These are phyloP conservation scores for Pichia deserticola DNA, from an alignment of 805 yeast species.

Conservation along the genomic window DNA sequence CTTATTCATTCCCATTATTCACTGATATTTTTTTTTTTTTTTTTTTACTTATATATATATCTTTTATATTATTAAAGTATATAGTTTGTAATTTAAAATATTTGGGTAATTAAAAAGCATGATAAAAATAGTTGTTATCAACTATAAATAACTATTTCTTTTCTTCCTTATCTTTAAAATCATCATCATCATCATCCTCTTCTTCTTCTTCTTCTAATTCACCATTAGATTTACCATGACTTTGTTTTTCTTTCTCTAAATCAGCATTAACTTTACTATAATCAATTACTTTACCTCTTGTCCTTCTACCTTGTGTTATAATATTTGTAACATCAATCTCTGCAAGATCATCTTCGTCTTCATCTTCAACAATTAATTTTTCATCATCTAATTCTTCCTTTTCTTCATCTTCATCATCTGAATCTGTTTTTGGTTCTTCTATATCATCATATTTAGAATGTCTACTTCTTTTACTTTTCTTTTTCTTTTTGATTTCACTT, in stretches of 20 bases:
- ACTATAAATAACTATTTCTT: neutral
- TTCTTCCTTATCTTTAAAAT: slow-evolving; percentile 38
- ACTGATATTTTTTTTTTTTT: neutral
- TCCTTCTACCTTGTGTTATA: slow-evolving; percentile 79
- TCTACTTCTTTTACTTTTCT: slow-evolving; percentile 15
- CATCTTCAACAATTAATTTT: slow-evolving; percentile 50
- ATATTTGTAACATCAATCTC: slow-evolving; percentile 81
- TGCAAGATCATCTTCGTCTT: slow-evolving; percentile 68
- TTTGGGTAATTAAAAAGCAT: too few species aligned
- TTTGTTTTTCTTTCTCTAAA: slow-evolving; percentile 38
- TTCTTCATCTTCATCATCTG: slow-evolving; percentile 26
- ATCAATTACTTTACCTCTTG: slow-evolving; percentile 84
- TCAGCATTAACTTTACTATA: slow-evolving; percentile 74
- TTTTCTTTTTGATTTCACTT: slow-evolving; percentile 7
- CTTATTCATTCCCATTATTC: neutral
- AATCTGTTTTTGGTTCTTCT: slow-evolving; percentile 16
- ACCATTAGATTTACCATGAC: slow-evolving; percentile 30
- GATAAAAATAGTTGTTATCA: too few species aligned
- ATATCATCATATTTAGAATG: slow-evolving; percentile 19
- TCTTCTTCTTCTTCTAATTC: slow-evolving; percentile 40
- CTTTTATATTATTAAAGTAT: neutral
- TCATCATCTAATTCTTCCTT: slow-evolving; percentile 42
- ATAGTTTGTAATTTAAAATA: too few species aligned
- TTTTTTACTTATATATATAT: neutral
- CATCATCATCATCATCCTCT: slow-evolving; percentile 37